Evolutionary conservation across 1,284 basidiomycete species (phyloP).

Genomic region (Meripilus lineatus): DNA sequence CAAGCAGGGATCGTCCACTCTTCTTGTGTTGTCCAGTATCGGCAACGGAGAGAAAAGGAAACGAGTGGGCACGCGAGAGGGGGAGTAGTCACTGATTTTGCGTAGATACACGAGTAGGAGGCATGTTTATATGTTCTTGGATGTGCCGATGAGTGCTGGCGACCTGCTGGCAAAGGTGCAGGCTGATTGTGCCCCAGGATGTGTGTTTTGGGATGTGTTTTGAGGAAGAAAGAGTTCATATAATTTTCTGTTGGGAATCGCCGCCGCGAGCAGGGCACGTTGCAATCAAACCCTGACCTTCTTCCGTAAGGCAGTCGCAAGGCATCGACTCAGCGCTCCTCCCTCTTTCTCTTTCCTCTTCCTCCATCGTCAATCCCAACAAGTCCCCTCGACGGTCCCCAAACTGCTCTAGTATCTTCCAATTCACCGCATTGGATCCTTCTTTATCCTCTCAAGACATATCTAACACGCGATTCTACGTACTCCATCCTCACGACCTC

Average conservation of each 20-base stretch:
- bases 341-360: conserved; percentile 25
- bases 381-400: too few relatives aligned
- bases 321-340: conserved; percentile 40
- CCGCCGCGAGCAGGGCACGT: conserved; percentile 61
- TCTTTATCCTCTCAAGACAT: conserved; percentile 12
- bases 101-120: conserved; percentile 25
- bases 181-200: conserved; percentile 7
- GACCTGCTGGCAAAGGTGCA: conserved; percentile 1
- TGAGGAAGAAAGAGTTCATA: too few relatives aligned
- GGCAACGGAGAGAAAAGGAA: background rate
- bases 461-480: conserved; percentile 33
- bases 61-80: background rate
- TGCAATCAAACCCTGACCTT: conserved; percentile 62
- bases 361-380: conserved; percentile 23
- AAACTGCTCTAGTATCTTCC: conserved; percentile 9
- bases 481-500: conserved; percentile 42
- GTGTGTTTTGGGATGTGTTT: background rate
- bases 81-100: conserved; percentile 6
- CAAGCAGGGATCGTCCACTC: too few relatives aligned
- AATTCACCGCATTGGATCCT: conserved; percentile 8
- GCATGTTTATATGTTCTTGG: too few relatives aligned
- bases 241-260: conserved; percentile 32
- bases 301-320: conserved; percentile 38
- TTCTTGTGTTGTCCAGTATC: background rate
- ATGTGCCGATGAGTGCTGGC: background rate